phyloP scores from a whole-genome alignment of 805 yeast genomes.

The Metschnikowia amazonensis region DNA sequence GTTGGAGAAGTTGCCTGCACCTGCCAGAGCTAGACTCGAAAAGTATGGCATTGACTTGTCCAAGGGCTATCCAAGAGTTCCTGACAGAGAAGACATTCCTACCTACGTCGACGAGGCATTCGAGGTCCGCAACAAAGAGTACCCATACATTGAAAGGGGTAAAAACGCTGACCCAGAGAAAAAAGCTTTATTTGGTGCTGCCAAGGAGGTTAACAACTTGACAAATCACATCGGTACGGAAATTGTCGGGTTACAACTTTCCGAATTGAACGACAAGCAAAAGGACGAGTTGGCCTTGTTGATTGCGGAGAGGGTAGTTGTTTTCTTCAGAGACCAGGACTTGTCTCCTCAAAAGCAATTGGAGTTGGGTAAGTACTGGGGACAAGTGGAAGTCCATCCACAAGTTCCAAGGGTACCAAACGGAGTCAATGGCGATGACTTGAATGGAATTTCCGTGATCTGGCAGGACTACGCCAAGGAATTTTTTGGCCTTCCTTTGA shows the following conservation, averaged over 20 bases:
- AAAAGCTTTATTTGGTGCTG: slow-evolving; percentile 30
- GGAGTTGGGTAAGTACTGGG: slow-evolving; percentile 30
- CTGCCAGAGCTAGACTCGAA: slow-evolving; percentile 23
- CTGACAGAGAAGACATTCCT: slow-evolving; percentile 23
- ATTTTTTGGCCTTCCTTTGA: slow-evolving; percentile 22
- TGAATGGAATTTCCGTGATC: slow-evolving; percentile 28
- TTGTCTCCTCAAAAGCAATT: slow-evolving; percentile 29
- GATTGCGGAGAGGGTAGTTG: slow-evolving; percentile 30
- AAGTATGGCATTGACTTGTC: slow-evolving; percentile 26
- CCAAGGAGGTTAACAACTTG: slow-evolving; percentile 27
- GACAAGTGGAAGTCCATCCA: slow-evolving; percentile 26
- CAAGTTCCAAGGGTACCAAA: slow-evolving; percentile 19
- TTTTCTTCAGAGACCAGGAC: slow-evolving; percentile 30
- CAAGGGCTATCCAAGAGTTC: slow-evolving; percentile 26
- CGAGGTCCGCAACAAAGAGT: slow-evolving; percentile 22
- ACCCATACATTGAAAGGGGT: slow-evolving; percentile 26
- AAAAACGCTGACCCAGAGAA: slow-evolving; percentile 29
- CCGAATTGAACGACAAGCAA: slow-evolving; percentile 27
- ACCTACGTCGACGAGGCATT: slow-evolving; percentile 26
- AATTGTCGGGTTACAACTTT: slow-evolving; percentile 29
- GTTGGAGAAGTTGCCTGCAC: slow-evolving; percentile 20
- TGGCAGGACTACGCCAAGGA: slow-evolving; percentile 28
- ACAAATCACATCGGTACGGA: slow-evolving; percentile 32
- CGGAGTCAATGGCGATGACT: slow-evolving; percentile 11
- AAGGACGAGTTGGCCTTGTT: slow-evolving; percentile 30